Base-by-base conservation (phyloP, 306 rosid genomes). In the Adenanthera pavonina region DNA sequence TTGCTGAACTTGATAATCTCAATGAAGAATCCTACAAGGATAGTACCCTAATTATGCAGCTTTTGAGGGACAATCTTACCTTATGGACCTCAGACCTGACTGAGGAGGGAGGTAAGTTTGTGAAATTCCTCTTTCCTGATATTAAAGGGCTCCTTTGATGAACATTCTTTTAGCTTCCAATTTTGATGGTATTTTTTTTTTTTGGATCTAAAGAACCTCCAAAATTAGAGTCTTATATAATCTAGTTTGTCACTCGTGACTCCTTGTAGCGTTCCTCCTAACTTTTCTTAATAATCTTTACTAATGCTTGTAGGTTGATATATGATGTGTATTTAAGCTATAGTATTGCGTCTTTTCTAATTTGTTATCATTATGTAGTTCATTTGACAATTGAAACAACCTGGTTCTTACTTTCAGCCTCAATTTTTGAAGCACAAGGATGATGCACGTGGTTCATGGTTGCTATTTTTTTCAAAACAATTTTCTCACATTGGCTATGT, bases 61-160 rank as follows among this genome's bases (percentile, higher is more conserved):
- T 67, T 67, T 67, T 67, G 72, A 67, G 72, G 72, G 72, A 67
- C 72, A 67, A n/a, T 67, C 72, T 40, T 6, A 41, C 72, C 51
- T 41, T 67, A 41, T n/a, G 72, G 51, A 41, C 72, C 51, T 41
- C 72, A 41, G 72, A 67, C 35, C 15, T 67, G 51, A 41, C 49
- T 41, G 72, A 67, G 65, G 65, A 57, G 49, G 72, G 34, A 40
- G 72, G 72, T 40, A 46, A 40, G 25, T 66, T 34, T 67, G 9
- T 67, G 72, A 8, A 16, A 40, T 67, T 17, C 51, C 16, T 17
- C 3, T 67, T 9, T n/a, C 51, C 30, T 30, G 33, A 67, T 67
- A 67, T 40, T 8, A 8, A 9, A 61, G 41, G 34, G 49, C 25
- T 65, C 15, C 25, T 65, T 10, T 60, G 11, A 60, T 60, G 66